Percentiles rank a stretch among this genome's conserved stretches.
Conservation (phyloP, 805 yeast genomes). For the Monosporozyma solicola region DNA sequence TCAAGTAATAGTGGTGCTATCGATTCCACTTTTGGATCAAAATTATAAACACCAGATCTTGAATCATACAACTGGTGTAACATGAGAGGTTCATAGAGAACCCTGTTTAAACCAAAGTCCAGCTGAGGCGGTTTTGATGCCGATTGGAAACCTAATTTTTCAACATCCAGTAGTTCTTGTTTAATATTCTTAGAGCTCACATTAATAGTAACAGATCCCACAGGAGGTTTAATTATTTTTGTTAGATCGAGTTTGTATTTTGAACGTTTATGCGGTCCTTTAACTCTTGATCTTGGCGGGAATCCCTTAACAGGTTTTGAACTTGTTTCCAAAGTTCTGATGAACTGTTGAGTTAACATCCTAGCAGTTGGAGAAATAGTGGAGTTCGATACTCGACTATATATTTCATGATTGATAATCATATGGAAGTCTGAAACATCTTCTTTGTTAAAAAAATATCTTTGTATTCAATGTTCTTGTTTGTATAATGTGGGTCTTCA, state of each 20-base stretch:
- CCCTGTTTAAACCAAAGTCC: constrained; percentile 59
- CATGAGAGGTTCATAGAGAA: constrained; percentile 64
- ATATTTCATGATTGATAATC: background rate
- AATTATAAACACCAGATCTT: constrained; percentile 64
- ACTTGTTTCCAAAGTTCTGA: background rate
- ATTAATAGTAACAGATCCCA: constrained; percentile 2
- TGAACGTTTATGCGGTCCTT: background rate
- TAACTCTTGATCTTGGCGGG: background rate
- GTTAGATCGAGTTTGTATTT: background rate
- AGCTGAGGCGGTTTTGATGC: constrained; percentile 38
- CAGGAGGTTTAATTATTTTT: background rate
- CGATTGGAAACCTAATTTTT: background rate
- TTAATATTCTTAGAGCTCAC: constrained; percentile 5
- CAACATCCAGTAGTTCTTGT: constrained; percentile 9
- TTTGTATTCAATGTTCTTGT: background rate
- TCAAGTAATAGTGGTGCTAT: constrained; percentile 35
- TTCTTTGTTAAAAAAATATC: background rate
- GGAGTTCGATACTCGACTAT: background rate
- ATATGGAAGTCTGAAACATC: background rate
- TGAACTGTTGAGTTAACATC: background rate
- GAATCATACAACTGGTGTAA: constrained; percentile 74
- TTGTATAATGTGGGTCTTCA: background rate
- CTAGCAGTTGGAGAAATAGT: background rate
- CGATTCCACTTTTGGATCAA: constrained; percentile 47
- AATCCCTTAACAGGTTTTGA: background rate